phyloP scores from a whole-genome alignment of 2,329 filamentous ascomycete genomes.

The Aspergillus udagawae region DNA sequence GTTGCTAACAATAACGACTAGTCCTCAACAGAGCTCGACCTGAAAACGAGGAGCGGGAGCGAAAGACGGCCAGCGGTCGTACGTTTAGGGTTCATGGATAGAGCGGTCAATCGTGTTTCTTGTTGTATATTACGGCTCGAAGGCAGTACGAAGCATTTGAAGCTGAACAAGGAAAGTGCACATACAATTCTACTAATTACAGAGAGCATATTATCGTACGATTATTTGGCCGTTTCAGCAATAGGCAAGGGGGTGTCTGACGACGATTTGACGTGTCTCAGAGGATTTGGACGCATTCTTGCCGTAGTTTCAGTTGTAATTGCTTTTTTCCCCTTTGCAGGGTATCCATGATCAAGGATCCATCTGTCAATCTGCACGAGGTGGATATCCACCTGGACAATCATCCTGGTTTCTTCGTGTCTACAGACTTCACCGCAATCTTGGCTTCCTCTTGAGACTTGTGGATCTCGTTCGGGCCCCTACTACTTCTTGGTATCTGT shows the following conservation, averaged over 20 bases:
- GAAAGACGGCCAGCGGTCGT: constrained; percentile 94
- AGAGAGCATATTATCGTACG: not conserved
- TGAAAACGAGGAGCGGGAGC: constrained; percentile 94
- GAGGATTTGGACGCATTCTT: not conserved
- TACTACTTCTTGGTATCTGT: no score
- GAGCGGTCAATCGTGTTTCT: constrained; percentile 12
- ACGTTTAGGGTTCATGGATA: constrained; percentile 70
- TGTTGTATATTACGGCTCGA: constrained; percentile 22
- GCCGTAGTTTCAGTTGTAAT: not conserved
- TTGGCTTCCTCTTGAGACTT: no score
- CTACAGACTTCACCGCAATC: not conserved
- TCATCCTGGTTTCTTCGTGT: not conserved
- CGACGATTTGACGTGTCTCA: not conserved
- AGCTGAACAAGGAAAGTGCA: constrained; percentile 6
- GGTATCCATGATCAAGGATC: no score
- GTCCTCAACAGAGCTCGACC: constrained; percentile 94
- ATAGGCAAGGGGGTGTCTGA: not conserved
- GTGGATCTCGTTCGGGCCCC: no score
- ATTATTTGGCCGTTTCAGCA: not conserved
- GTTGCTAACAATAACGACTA: constrained; percentile 47
- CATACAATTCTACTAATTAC: constrained; percentile 10
- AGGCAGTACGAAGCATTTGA: constrained; percentile 5
- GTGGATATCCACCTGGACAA: no score
- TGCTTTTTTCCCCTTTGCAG: not conserved
- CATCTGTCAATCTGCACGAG: no score